Percentiles rank a stretch among this genome's conserved stretches.
Conservation (phyloP, 352 stramenopile species). For the Thraustochytrium aureum region DNA sequence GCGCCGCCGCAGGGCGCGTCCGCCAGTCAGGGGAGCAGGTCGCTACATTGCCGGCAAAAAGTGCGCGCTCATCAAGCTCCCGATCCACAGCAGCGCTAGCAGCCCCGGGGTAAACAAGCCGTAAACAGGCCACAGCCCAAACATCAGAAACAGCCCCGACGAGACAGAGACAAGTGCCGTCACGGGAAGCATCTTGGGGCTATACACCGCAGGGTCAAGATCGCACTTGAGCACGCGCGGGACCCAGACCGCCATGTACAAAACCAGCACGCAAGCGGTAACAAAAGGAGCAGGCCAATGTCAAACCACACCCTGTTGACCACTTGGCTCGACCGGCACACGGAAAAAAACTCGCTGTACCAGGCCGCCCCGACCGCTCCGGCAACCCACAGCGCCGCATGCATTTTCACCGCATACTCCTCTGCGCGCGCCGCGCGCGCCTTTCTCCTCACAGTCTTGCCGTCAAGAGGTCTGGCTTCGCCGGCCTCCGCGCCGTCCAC, state of each 20-base stretch:
- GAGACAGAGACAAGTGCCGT: constrained; percentile 19
- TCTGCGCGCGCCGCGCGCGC: constrained; percentile 2
- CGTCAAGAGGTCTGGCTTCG: not conserved
- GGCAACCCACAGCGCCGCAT: constrained; percentile 45
- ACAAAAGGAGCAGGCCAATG: constrained; percentile 21
- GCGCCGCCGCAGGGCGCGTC: no score
- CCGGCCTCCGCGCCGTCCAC: not conserved
- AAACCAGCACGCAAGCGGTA: constrained; percentile 20
- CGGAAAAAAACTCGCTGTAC: constrained; percentile 48
- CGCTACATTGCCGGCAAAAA: constrained; percentile 46
- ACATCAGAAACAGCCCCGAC: constrained; percentile 22
- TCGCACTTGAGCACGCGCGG: constrained; percentile 51
- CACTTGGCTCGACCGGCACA: not conserved
- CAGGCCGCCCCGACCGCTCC: not conserved
- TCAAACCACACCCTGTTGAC: constrained; percentile 42
- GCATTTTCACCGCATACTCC: constrained; percentile 47
- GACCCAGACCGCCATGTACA: constrained; percentile 55
- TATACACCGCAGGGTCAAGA: constrained; percentile 49
- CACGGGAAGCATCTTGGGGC: constrained; percentile 46
- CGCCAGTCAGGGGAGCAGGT: no score
- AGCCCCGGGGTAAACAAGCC: constrained; percentile 50
- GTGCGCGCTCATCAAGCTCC: constrained; percentile 33
- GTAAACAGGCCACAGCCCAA: constrained; percentile 48
- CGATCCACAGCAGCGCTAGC: constrained; percentile 36
- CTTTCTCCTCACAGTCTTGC: not conserved